Base-by-base conservation (phyloP, 129 eudicot species). In the Helianthus annuus region DNA sequence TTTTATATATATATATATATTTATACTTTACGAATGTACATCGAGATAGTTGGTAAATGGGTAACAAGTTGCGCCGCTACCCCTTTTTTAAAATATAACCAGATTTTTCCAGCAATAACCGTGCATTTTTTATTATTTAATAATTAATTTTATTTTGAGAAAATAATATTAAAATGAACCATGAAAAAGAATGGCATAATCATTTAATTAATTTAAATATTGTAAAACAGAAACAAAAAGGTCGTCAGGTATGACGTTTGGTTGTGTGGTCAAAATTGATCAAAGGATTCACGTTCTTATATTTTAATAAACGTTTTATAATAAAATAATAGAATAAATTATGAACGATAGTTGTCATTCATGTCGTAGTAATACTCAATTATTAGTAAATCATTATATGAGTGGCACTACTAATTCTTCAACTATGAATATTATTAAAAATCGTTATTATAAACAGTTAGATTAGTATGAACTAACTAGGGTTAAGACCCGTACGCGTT, bases 161-260 rank as follows among this genome's bases (percentile, higher is more conserved):
- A 19, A 22, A 65, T 32, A 27, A 11, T 55, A 45, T 75, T 66
- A 27, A 42, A 76, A 36, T 34, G 15, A 76, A 57, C 52, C 62
- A 34, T 48, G 62, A 76, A n/a, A 22, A 51, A 14, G 1, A 69
- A 72, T 34, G 68, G n/a, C 77, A 48, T 36, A 4, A n/a, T 16
- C 22, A 10, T 34, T 32, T 39, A 48, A 16, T 32, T 10, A 61
- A 4, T 58, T 42, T 11, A 40, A 44, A 10, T 72, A 4, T 7
- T 72, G 3, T 73, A 10, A 36, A 16, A 34, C 36, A 55, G 22
- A 76, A 57, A 34, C 60, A 55, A 76, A 76, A 66, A 56, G 13
- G 10, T 68, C 80, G 74, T 76, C 80, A 68, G 61, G 68, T 76
- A 36, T 76, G 80, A 76, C 80, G 80, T 57, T 57, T 58, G 67